phyloP scores from a whole-genome alignment of 129 eudicot genomes.

The Deinandra increscens region DNA sequence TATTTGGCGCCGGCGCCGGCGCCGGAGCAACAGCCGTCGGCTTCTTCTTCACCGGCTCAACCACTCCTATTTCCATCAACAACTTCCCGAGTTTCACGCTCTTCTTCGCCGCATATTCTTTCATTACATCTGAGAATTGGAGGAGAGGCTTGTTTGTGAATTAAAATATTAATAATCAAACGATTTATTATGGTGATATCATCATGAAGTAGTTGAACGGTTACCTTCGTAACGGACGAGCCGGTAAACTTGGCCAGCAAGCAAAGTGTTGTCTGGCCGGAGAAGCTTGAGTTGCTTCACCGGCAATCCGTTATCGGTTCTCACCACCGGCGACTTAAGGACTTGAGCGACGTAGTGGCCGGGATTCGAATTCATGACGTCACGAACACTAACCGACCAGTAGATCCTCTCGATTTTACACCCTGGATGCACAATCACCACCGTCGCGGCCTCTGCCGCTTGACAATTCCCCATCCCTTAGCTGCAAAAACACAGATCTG shows the following conservation, averaged over 20 bases:
- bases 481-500: neutral
- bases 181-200: neutral
- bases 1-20: neutral
- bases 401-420: constrained; percentile 60
- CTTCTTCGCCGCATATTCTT: constrained; percentile 70
- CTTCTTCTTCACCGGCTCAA: constrained; percentile 29
- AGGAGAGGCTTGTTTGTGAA: neutral
- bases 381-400: constrained; percentile 59
- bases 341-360: constrained; percentile 76
- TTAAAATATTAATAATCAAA: too few species aligned
- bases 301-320: constrained; percentile 44
- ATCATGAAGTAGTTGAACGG: neutral
- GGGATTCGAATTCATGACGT: constrained; percentile 70
- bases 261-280: constrained; percentile 63
- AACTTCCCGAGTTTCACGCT: constrained; percentile 65
- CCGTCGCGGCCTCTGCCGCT: constrained; percentile 83
- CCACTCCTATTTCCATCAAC: constrained; percentile 54
- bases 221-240: constrained; percentile 76
- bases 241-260: constrained; percentile 75
- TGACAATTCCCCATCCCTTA: constrained; percentile 77
- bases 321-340: constrained; percentile 29
- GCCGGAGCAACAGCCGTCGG: constrained; percentile 14
- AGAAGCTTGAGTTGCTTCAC: constrained; percentile 75
- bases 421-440: constrained; percentile 64
- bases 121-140: constrained; percentile 45